Evolutionary conservation across 2,329 filamentous ascomycete species (phyloP).

Genomic region (Tolypocladium nubicola): DNA sequence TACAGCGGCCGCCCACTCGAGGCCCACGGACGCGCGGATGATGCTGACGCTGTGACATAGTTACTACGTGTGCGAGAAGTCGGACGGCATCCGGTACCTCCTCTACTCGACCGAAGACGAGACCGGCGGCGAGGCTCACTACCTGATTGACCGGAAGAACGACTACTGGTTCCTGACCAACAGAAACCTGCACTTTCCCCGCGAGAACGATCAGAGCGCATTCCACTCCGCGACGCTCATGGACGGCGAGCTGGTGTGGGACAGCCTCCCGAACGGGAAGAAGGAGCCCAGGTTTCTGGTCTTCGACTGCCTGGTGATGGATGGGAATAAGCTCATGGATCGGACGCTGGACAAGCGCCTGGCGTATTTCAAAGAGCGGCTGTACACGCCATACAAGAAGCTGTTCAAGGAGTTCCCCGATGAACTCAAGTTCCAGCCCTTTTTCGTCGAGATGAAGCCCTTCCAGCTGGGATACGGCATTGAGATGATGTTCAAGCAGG

Average conservation of each 20-base stretch:
- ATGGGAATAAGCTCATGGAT: conserved; percentile 64
- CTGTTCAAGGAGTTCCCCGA: conserved; percentile 56
- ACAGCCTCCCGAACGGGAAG: conserved; percentile 57
- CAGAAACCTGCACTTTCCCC: conserved; percentile 67
- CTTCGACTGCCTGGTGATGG: conserved; percentile 84
- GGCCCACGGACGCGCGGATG: neutral
- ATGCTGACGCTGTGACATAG: conserved; percentile 22
- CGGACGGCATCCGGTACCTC: conserved; percentile 91
- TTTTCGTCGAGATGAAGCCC: conserved; percentile 76
- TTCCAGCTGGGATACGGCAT: conserved; percentile 86
- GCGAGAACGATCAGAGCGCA: conserved; percentile 48
- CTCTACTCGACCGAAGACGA: conserved; percentile 72
- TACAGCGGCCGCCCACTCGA: conserved; percentile 23
- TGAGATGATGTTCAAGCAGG: conserved; percentile 82
- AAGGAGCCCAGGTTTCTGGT: conserved; percentile 74
- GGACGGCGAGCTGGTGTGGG: conserved; percentile 88
- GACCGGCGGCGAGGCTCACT: conserved; percentile 57
- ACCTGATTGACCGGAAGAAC: conserved; percentile 95
- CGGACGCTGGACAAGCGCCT: conserved; percentile 80
- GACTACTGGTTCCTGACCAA: conserved; percentile 81
- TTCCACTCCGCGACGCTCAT: conserved; percentile 78
- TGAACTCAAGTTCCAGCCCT: conserved; percentile 61
- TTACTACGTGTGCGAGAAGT: conserved; percentile 98
- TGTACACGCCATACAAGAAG: conserved; percentile 60
- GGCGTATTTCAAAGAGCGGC: conserved; percentile 70